A percentile compares a stretch with the other conserved stretches of the same genome.
phyloP scores from a whole-genome alignment of 73 alveolate genomes.

The Durusdinium trenchii region DNA sequence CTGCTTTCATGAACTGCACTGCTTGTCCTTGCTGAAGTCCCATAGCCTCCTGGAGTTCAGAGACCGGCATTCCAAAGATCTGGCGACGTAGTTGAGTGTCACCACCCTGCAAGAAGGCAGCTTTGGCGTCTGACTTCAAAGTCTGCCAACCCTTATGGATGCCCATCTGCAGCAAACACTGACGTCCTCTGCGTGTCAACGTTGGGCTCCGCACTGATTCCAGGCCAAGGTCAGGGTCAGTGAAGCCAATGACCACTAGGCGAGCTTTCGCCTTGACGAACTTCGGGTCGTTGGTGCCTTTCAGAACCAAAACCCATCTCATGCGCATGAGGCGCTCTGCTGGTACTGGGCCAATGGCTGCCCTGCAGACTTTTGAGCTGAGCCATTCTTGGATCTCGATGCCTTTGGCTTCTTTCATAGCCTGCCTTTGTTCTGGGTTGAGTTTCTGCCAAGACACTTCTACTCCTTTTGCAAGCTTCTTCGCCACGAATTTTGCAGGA shows the following conservation, averaged over 20 bases:
- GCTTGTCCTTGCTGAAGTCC: not conserved
- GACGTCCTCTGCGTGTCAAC: not conserved
- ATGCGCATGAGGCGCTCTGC: not conserved
- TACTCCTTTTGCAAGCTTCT: not conserved
- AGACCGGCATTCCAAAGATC: not conserved
- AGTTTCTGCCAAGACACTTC: slow-evolving; percentile 1
- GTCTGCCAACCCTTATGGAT: not conserved
- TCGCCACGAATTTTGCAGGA: not conserved
- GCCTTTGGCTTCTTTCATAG: slow-evolving; percentile 7
- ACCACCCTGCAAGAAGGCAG: not conserved
- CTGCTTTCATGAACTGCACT: not conserved
- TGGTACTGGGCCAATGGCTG: slow-evolving; percentile 4
- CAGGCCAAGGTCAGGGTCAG: not conserved
- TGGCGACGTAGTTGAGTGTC: not conserved
- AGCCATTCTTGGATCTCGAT: not conserved
- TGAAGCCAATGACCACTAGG: not conserved
- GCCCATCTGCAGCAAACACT: not conserved
- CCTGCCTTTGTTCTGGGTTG: not conserved
- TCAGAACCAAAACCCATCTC: slow-evolving; percentile 13
- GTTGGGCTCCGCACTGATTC: not conserved
- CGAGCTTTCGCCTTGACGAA: slow-evolving; percentile 13
- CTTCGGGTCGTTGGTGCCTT: not conserved
- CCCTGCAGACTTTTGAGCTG: not conserved
- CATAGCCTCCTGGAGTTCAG: not conserved
- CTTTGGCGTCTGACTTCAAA: not conserved